Percentiles rank a stretch among this genome's conserved stretches.
phyloP scores from a whole-genome alignment of 2,329 filamentous ascomycete species.

The Claviceps quebecensis region DNA sequence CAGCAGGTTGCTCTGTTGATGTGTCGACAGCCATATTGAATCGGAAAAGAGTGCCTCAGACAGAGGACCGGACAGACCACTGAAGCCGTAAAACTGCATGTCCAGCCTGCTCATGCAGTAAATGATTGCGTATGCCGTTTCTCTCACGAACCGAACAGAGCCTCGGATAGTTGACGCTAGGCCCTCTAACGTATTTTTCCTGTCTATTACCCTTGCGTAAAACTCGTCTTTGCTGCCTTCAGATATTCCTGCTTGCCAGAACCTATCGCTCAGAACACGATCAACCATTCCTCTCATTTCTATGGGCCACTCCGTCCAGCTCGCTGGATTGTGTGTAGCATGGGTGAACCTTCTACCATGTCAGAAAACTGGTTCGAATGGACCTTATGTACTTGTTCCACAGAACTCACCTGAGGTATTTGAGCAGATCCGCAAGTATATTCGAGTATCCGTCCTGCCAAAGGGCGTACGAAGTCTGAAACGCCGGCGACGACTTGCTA shows the following conservation, averaged over 20 bases:
- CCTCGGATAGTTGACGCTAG: slow-evolving; percentile 88
- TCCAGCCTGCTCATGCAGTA: slow-evolving; percentile 86
- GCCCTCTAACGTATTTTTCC: slow-evolving; percentile 79
- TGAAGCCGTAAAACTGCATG: slow-evolving; percentile 79
- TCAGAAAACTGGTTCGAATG: neutral
- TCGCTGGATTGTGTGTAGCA: slow-evolving; percentile 73
- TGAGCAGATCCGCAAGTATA: slow-evolving; percentile 74
- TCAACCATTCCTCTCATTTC: slow-evolving; percentile 68
- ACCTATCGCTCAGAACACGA: slow-evolving; percentile 79
- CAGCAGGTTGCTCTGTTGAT: slow-evolving; percentile 86
- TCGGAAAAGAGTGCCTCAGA: slow-evolving; percentile 75
- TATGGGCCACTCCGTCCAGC: slow-evolving; percentile 63
- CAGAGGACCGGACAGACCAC: slow-evolving; percentile 67
- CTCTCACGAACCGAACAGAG: slow-evolving; percentile 75
- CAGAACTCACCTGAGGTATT: slow-evolving; percentile 54
- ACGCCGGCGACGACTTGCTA: slow-evolving; percentile 56
- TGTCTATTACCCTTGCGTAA: slow-evolving; percentile 79
- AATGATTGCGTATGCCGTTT: slow-evolving; percentile 86
- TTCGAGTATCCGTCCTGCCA: slow-evolving; percentile 74
- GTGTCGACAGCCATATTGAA: slow-evolving; percentile 69
- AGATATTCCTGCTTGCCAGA: slow-evolving; percentile 97
- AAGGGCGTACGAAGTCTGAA: slow-evolving; percentile 62
- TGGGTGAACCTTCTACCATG: slow-evolving; percentile 55
- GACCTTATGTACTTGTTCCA: neutral
- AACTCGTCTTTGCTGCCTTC: slow-evolving; percentile 94